Conservation (phyloP, 2,329 filamentous ascomycete genomes). For the Didymellaceae sp. region DNA sequence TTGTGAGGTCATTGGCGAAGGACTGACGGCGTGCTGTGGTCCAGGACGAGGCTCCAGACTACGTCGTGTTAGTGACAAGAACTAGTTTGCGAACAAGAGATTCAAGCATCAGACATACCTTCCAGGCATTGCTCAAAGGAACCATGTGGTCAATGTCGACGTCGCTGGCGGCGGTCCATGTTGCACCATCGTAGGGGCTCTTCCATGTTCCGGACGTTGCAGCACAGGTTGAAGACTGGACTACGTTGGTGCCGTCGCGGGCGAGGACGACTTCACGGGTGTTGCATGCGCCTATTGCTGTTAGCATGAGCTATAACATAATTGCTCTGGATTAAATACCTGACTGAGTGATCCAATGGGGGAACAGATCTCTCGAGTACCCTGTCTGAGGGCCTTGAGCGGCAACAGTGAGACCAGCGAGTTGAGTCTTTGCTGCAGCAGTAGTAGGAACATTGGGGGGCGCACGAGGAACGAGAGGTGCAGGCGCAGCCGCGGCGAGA, state of each 20-base stretch:
- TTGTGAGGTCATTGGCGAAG: constrained; percentile 78
- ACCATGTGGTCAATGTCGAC: constrained; percentile 87
- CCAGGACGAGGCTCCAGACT: constrained; percentile 76
- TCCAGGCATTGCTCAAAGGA: constrained; percentile 81
- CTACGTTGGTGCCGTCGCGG: constrained; percentile 73
- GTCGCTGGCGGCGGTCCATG: constrained; percentile 71
- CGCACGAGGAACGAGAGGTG: constrained; percentile 45
- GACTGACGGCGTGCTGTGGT: constrained; percentile 68
- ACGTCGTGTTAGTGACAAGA: neutral
- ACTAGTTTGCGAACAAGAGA: neutral
- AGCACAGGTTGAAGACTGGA: constrained; percentile 64
- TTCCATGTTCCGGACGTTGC: constrained; percentile 72
- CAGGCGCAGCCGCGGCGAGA: constrained; percentile 38
- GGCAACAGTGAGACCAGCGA: constrained; percentile 65
- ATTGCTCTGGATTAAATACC: neutral
- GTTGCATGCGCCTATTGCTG: constrained; percentile 62
- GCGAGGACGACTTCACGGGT: constrained; percentile 75
- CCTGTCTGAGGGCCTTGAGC: constrained; percentile 60
- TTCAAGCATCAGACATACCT: constrained; percentile 47
- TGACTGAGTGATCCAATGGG: constrained; percentile 70
- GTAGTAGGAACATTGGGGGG: constrained; percentile 69
- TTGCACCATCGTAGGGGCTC: constrained; percentile 75
- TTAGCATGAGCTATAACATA: neutral
- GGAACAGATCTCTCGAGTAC: constrained; percentile 73
- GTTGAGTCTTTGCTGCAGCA: constrained; percentile 62